Percentiles rank a stretch among this genome's conserved stretches.
These are phyloP conservation scores for Diplodia mutila DNA, from an alignment of 2,329 filamentous ascomycete genomes.

Conservation along the genomic window DNA sequence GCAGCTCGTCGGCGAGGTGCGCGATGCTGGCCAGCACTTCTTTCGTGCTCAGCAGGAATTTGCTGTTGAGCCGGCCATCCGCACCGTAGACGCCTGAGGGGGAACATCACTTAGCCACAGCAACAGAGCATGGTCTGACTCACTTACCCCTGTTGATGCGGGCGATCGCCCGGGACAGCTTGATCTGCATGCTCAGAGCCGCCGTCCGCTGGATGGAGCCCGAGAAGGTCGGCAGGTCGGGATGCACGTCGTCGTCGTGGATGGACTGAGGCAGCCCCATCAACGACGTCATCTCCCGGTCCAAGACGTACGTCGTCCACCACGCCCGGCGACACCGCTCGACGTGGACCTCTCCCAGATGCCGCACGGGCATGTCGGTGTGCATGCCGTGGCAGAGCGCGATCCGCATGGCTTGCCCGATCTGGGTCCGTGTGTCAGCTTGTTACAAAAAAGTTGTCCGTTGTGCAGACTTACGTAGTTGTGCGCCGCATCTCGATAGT, in stretches of 20 bases:
- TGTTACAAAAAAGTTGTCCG: too few relatives aligned
- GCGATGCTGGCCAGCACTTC: constrained; percentile 45
- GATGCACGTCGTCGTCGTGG: constrained; percentile 56
- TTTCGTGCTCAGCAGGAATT: constrained; percentile 47
- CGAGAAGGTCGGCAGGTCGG: constrained; percentile 50
- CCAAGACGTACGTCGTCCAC: constrained; percentile 60
- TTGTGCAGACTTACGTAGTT: constrained; percentile 47
- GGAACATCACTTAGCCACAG: background rate
- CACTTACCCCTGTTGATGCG: constrained; percentile 51
- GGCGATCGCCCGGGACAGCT: constrained; percentile 50
- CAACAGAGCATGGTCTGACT: background rate
- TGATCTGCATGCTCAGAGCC: constrained; percentile 52
- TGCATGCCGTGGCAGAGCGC: constrained; percentile 58
- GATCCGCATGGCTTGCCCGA: constrained; percentile 57
- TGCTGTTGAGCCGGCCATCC: constrained; percentile 43
- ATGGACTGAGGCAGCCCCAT: constrained; percentile 58
- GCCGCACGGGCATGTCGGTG: constrained; percentile 53
- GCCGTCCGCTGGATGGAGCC: constrained; percentile 44
- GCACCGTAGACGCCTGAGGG: constrained; percentile 49
- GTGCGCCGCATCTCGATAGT: constrained; percentile 53
- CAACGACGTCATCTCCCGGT: constrained; percentile 58
- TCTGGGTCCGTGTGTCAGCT: constrained; percentile 35
- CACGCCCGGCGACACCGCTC: constrained; percentile 56
- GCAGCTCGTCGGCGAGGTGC: constrained; percentile 47
- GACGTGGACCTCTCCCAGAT: constrained; percentile 47